Percentiles rank a stretch among this genome's conserved stretches.
Conservation (phyloP, 306 rosid genomes). For the Inga leiocalycina region DNA sequence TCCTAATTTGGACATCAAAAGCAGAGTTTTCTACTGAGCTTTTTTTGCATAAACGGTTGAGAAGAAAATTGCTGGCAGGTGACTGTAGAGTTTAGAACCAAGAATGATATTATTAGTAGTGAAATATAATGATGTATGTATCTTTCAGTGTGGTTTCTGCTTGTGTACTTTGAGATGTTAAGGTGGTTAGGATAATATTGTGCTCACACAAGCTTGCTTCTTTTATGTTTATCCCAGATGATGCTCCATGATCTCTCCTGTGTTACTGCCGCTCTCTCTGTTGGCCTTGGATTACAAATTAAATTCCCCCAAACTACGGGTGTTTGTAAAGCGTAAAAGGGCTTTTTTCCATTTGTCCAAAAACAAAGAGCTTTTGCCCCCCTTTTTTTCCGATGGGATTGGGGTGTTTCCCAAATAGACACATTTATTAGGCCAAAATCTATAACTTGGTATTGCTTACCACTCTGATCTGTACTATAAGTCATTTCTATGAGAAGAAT, state of each 20-base stretch:
- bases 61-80: conserved; percentile 35
- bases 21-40: conserved; percentile 79
- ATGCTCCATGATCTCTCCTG: conserved; percentile 42
- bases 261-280: neutral
- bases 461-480: no score
- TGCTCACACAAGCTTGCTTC: conserved; percentile 50
- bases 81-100: conserved; percentile 52
- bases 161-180: conserved; percentile 46
- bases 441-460: no score
- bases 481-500: no score
- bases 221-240: conserved; percentile 33
- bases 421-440: no score
- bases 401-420: no score
- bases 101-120: conserved; percentile 48
- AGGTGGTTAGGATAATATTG: conserved; percentile 56
- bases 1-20: conserved; percentile 73
- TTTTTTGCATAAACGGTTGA: conserved; percentile 12
- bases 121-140: conserved; percentile 31
- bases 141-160: conserved; percentile 17
- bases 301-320: neutral
- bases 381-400: no score
- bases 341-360: no score
- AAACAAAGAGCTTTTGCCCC: no score
- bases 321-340: no score
- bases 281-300: conserved; percentile 8